Percentiles rank a stretch among this genome's conserved stretches.
Conservation (phyloP, 495 filamentous ascomycete genomes). For the Penicillium turbatum region DNA sequence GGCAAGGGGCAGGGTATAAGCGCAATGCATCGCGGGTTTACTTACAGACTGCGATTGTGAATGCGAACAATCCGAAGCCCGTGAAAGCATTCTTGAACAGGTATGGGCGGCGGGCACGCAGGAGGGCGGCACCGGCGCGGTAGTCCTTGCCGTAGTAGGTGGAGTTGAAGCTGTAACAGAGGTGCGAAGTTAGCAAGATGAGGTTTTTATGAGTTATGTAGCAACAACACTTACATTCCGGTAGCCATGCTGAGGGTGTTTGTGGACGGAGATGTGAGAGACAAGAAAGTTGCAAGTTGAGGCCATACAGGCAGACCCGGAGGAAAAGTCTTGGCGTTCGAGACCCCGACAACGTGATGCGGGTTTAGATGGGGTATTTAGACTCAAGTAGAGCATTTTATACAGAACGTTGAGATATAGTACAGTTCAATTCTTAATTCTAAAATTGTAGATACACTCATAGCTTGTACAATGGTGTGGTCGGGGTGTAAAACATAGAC, state of each 20-base stretch:
- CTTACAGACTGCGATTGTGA: slow-evolving; percentile 80
- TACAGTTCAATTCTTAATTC: neutral
- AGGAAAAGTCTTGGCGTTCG: slow-evolving; percentile 24
- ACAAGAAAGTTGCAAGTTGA: slow-evolving; percentile 10
- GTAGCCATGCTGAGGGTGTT: slow-evolving; percentile 30
- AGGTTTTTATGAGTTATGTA: neutral
- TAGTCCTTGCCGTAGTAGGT: slow-evolving; percentile 88
- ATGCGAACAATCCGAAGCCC: slow-evolving; percentile 62
- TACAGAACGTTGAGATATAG: neutral
- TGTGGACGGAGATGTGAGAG: slow-evolving; percentile 2
- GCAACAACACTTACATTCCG: slow-evolving; percentile 39
- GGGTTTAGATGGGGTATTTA: neutral
- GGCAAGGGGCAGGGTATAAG: neutral
- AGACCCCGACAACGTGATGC: slow-evolving; percentile 6
- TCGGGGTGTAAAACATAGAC: no score
- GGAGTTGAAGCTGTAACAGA: slow-evolving; percentile 58
- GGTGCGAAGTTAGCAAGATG: slow-evolving; percentile 10
- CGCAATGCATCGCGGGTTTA: slow-evolving; percentile 12
- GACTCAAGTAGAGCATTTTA: neutral
- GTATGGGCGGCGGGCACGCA: slow-evolving; percentile 86
- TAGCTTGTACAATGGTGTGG: neutral
- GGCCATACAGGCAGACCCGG: slow-evolving; percentile 6
- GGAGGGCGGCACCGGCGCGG: slow-evolving; percentile 74
- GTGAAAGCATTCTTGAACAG: slow-evolving; percentile 82
- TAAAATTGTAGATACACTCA: neutral